Conservation (phyloP, 768 basidiomycete genomes). For the Agrocybe chaxingu region DNA sequence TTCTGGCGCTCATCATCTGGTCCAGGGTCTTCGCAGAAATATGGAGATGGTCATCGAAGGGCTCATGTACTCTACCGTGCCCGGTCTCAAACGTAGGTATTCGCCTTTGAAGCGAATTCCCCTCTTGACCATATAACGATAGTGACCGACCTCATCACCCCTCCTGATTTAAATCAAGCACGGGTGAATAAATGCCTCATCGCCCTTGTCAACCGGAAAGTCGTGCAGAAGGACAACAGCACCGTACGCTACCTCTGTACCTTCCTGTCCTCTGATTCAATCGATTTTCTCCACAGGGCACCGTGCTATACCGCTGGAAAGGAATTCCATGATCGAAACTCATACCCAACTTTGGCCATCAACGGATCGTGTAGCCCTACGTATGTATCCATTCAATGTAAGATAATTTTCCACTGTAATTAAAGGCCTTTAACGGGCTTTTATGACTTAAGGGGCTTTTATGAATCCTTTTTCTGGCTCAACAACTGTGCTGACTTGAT, state of each 20-base stretch:
- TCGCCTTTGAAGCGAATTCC: not conserved
- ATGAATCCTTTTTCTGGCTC: not conserved
- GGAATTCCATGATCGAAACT: conserved; percentile 38
- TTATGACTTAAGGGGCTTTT: not conserved
- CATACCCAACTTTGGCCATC: not conserved
- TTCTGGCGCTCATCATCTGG: not conserved
- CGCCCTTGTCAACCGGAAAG: conserved; percentile 83
- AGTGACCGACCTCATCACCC: conserved; percentile 78
- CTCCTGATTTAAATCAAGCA: conserved; percentile 84
- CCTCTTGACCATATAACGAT: not conserved
- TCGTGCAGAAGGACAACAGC: conserved; percentile 71
- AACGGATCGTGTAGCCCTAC: not conserved
- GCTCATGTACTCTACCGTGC: conserved; percentile 60
- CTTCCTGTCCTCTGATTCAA: not conserved
- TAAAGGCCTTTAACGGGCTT: not conserved
- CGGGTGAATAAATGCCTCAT: conserved; percentile 93
- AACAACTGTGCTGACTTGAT: conserved; percentile 6
- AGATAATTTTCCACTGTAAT: not conserved
- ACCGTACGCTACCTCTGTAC: conserved; percentile 37
- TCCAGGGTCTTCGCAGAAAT: conserved; percentile 66
- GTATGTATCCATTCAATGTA: conserved; percentile 1
- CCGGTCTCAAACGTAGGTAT: conserved; percentile 63
- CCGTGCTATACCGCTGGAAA: conserved; percentile 69
- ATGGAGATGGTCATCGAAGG: conserved; percentile 80
- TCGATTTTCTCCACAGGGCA: conserved; percentile 42